phyloP scores from a whole-genome alignment of 805 yeast genomes.

The Ogataea trehaloabstinens region DNA sequence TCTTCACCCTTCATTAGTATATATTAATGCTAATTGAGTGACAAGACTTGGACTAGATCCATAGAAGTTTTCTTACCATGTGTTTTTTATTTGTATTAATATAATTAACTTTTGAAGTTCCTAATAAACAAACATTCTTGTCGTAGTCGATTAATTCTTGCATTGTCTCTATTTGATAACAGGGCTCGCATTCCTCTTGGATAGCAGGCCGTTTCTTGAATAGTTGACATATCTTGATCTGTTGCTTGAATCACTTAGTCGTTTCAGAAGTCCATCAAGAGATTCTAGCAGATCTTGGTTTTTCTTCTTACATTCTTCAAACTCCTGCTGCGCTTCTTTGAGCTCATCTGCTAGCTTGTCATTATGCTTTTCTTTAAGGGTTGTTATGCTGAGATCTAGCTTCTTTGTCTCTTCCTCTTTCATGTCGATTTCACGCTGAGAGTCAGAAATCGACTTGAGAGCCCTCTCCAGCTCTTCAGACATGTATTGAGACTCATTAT shows the following conservation, averaged over 20 bases:
- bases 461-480: constrained; percentile 56
- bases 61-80: no score
- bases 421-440: constrained; percentile 32
- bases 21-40: neutral
- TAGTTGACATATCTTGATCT: constrained; percentile 26
- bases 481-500: constrained; percentile 66
- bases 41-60: no score
- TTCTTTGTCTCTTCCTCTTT: constrained; percentile 10
- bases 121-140: no score
- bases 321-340: constrained; percentile 9
- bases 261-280: constrained; percentile 17
- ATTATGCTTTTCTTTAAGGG: constrained; percentile 6
- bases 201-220: constrained; percentile 21
- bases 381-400: constrained; percentile 3
- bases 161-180: constrained; percentile 9
- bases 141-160: neutral
- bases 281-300: constrained; percentile 11
- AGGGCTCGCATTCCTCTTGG: constrained; percentile 19
- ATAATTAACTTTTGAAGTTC: constrained; percentile 2
- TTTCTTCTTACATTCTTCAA: constrained; percentile 5
- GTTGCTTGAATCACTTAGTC: constrained; percentile 19
- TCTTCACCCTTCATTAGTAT: no score
- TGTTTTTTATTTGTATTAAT: constrained; percentile 1
- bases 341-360: constrained; percentile 5
- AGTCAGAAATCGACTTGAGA: constrained; percentile 44